phyloP scores from a whole-genome alignment of 805 yeast genomes.

The Myxozyma kluyveri region DNA sequence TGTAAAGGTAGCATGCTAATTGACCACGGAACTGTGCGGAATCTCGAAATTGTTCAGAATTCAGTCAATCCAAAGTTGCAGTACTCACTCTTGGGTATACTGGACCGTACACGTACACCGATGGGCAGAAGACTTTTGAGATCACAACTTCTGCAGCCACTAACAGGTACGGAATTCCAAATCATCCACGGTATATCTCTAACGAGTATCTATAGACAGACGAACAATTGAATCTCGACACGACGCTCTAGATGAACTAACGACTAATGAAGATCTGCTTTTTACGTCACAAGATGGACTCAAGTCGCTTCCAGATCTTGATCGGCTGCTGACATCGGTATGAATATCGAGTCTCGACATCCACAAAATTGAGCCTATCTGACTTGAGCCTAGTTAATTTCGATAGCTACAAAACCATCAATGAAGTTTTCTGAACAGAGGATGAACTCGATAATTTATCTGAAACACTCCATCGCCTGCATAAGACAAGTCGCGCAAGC shows the following conservation, averaged over 20 bases:
- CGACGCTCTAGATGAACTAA: slow-evolving; percentile 43
- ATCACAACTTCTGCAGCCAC: slow-evolving; percentile 48
- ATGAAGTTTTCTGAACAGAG: slow-evolving; percentile 39
- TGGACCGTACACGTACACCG: slow-evolving; percentile 45
- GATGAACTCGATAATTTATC: slow-evolving; percentile 44
- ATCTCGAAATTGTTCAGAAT: slow-evolving; percentile 45
- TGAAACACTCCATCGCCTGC: slow-evolving; percentile 41
- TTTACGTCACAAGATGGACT: slow-evolving; percentile 32
- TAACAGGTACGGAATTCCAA: slow-evolving; percentile 37
- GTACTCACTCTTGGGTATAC: slow-evolving; percentile 39
- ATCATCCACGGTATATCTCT: not conserved
- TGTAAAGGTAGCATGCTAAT: slow-evolving; percentile 47
- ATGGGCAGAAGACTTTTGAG: slow-evolving; percentile 49
- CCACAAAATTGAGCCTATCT: not conserved
- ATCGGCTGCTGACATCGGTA: slow-evolving; percentile 41
- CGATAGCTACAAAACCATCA: slow-evolving; percentile 36
- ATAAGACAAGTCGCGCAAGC: slow-evolving; percentile 28
- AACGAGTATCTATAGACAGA: slow-evolving; percentile 28
- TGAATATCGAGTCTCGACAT: not conserved
- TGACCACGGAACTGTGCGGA: slow-evolving; percentile 41
- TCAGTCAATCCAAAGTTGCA: slow-evolving; percentile 35
- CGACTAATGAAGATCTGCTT: slow-evolving; percentile 25
- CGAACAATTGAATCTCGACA: slow-evolving; percentile 41
- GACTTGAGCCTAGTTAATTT: slow-evolving; percentile 15
- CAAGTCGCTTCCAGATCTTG: slow-evolving; percentile 42